Percentiles rank a stretch among this genome's conserved stretches.
Evolutionary conservation across 2,329 filamentous ascomycete genomes (phyloP).

Genomic region (Colletotrichum agaves): DNA sequence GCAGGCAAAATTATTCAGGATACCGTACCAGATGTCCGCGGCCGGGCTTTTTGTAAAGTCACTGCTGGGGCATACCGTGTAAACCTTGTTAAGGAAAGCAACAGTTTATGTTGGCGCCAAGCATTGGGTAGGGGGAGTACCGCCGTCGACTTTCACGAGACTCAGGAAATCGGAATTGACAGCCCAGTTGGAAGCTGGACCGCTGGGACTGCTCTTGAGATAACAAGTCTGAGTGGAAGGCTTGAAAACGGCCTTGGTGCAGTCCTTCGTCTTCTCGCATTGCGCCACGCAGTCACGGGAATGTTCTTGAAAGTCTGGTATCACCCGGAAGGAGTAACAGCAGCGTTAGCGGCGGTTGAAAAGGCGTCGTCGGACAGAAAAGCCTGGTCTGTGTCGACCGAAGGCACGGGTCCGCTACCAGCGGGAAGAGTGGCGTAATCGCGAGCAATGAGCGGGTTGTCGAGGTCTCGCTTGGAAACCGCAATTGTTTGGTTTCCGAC

Average conservation of each 20-base stretch:
- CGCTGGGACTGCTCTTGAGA: constrained; percentile 15
- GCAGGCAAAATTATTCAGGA: constrained; percentile 5
- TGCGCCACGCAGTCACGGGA: constrained; percentile 8
- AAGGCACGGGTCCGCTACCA: constrained; percentile 8
- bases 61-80: constrained; percentile 24
- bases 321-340: constrained; percentile 14
- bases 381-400: constrained; percentile 11
- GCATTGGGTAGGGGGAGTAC: constrained; percentile 14
- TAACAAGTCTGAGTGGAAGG: constrained; percentile 19
- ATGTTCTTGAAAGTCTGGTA: constrained; percentile 22
- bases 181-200: constrained; percentile 16
- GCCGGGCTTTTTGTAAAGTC: constrained; percentile 27
- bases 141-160: constrained; percentile 12
- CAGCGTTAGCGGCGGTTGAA: constrained; percentile 1
- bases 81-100: neutral
- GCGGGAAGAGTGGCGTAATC: constrained; percentile 8
- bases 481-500: constrained; percentile 16
- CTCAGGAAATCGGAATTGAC: constrained; percentile 20
- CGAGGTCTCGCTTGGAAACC: neutral
- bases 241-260: constrained; percentile 18
- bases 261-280: neutral
- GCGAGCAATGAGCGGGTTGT: neutral
- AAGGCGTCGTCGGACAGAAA: constrained; percentile 6
- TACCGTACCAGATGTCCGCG: constrained; percentile 18
- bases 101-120: constrained; percentile 18